Evolutionary conservation across 2,329 filamentous ascomycete genomes (phyloP), one percentile per base, ranked within the genome.

Genomic region (Exophiala aquamarina): DNA sequence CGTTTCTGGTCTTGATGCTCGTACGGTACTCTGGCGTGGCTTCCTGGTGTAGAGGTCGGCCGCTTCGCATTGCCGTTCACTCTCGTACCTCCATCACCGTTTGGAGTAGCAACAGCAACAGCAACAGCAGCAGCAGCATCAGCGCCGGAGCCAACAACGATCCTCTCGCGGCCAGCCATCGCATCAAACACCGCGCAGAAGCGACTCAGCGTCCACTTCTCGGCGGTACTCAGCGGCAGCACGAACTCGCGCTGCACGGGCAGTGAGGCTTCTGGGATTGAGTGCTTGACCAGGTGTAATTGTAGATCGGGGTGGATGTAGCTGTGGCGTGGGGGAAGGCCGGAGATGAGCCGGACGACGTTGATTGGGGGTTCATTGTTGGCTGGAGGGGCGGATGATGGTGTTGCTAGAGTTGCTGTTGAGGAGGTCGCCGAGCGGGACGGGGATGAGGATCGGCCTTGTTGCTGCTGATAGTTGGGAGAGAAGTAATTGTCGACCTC

Each of bases 231-330:
- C 14, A 75, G 76, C 1, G 81, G 81, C 20, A 84, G 66, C 13
- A 84, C 75, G 71, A 81, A 84, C 57, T 83, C 75, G 36, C 73
- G 68, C 62, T 81, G 75, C 9, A 71, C 61, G 2, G 67, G 65
- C 15, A 77, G 55, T 31, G 75, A 78, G 54, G 70, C 66, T 41
- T 71, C 70, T 39, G 62, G 64, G 34, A 76, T 69, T 14, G 69
- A 70, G 41, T 70, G 64, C 59, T 80, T 75, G 19, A 84, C 67
- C 57, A 83, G 68, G 57, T 76, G 77, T 18, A 81, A 73, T 60
- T 84, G 81, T 67, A 84, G 79, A 60, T 84, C 81, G 9, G 82
- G 81, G 57, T 85, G 81, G 9, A 79, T 72, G 63, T 85, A 85
- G 50, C 82, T 68, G 37, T 78, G 70, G 43, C 76, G 70, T 10